These are phyloP conservation scores for Tylopilus vinaceipallidus DNA, from an alignment of 768 basidiomycete genomes.

Conservation along the genomic window DNA sequence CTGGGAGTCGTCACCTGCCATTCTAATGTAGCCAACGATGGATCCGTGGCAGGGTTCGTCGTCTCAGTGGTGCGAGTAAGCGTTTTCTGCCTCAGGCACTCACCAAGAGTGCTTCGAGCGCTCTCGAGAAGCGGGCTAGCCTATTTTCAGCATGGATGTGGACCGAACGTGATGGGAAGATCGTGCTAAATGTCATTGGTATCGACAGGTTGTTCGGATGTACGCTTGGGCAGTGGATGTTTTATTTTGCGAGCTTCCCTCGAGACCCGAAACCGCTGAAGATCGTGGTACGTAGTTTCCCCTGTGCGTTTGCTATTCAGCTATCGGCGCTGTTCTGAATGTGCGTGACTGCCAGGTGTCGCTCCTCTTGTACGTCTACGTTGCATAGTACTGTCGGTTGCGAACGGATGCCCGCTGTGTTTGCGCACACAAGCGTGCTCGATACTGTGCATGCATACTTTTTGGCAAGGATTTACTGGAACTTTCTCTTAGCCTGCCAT, in stretches of 20 bases:
- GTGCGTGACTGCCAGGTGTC: background rate
- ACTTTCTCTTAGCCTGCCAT: background rate
- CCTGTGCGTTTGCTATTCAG: no score
- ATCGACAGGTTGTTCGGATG: constrained; percentile 10
- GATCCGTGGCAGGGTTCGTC: background rate
- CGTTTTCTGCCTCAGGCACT: no score
- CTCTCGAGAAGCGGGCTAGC: background rate
- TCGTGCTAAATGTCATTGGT: background rate
- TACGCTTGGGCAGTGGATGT: constrained; percentile 6
- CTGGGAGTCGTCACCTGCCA: background rate
- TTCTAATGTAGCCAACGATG: background rate
- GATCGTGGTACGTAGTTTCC: constrained; percentile 1
- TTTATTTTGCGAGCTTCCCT: constrained; percentile 12
- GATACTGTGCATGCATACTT: constrained; percentile 2
- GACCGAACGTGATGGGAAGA: no score
- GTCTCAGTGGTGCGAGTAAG: constrained; percentile 1
- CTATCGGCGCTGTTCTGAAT: background rate
- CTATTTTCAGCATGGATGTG: background rate
- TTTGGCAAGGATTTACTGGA: background rate
- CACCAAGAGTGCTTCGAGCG: background rate
- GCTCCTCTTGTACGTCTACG: background rate
- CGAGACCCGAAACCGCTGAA: constrained; percentile 7
- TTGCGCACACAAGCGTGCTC: no score
- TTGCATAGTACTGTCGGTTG: no score
- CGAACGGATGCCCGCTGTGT: no score